Conservation (phyloP, 495 filamentous ascomycete genomes). For the Hyaloscypha bicolor region DNA sequence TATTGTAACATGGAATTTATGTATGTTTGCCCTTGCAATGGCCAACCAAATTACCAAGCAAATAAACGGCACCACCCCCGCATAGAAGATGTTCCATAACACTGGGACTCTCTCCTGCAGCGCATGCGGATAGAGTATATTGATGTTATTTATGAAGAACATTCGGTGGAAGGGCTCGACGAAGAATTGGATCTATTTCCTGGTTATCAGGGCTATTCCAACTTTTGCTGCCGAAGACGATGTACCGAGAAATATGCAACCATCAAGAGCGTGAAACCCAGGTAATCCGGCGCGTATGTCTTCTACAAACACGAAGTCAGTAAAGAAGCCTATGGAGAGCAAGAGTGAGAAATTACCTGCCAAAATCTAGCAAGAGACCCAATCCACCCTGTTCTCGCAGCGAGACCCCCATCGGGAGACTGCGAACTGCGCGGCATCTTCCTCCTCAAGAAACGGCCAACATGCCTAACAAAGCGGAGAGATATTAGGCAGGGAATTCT, state of each 20-base stretch:
- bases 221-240: slow-evolving; percentile 2
- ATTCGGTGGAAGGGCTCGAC: slow-evolving; percentile 87
- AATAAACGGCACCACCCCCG: slow-evolving; percentile 67
- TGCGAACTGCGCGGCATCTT: slow-evolving; percentile 25
- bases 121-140: slow-evolving; percentile 86
- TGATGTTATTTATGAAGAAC: slow-evolving; percentile 78
- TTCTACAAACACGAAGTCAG: slow-evolving; percentile 47
- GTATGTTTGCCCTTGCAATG: slow-evolving; percentile 57
- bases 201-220: slow-evolving; percentile 8
- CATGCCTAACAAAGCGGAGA: slow-evolving; percentile 1
- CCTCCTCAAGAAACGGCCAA: not conserved
- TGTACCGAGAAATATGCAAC: slow-evolving; percentile 67
- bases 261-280: slow-evolving; percentile 72
- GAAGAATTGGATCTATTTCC: slow-evolving; percentile 62
- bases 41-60: slow-evolving; percentile 67
- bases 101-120: slow-evolving; percentile 83
- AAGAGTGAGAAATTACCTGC: slow-evolving; percentile 30
- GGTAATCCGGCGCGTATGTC: slow-evolving; percentile 85
- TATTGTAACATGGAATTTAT: slow-evolving; percentile 85
- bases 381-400: slow-evolving; percentile 30
- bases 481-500: slow-evolving; percentile 1
- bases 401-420: slow-evolving; percentile 20
- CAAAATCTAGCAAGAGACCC: slow-evolving; percentile 53
- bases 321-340: not conserved
- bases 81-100: slow-evolving; percentile 71